Percentiles rank a stretch among this genome's conserved stretches.
Evolutionary conservation across 148 eudicot genomes (phyloP).

Genomic region (Gaultheria prostrata): DNA sequence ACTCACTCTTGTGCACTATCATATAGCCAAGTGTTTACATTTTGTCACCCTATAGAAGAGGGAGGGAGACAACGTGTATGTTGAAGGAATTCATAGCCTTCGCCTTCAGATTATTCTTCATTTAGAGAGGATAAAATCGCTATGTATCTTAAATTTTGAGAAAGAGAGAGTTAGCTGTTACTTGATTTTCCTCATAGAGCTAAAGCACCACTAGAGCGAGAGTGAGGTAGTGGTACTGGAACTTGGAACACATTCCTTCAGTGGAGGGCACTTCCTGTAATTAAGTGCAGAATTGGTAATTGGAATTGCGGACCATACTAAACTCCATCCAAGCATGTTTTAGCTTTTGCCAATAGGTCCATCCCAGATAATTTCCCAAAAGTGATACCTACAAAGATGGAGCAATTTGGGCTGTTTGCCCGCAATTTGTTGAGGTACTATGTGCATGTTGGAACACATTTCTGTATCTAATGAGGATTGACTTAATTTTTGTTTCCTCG

Average conservation of each 20-base stretch:
- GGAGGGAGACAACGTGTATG: background rate
- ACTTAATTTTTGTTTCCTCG: background rate
- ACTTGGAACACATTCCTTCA: background rate
- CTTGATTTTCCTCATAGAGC: background rate
- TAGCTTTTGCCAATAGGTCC: slow-evolving; percentile 1
- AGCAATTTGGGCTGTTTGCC: background rate
- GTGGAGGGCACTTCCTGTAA: background rate
- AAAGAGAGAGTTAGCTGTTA: background rate
- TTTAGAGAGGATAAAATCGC: background rate
- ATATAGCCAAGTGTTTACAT: background rate
- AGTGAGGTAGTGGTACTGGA: background rate
- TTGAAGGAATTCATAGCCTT: background rate
- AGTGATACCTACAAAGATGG: background rate
- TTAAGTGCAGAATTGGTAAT: background rate
- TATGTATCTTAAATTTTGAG: background rate
- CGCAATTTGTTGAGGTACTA: background rate
- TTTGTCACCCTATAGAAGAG: background rate
- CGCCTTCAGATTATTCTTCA: background rate
- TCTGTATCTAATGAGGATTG: background rate
- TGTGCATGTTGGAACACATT: background rate
- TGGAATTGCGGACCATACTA: background rate
- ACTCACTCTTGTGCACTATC: background rate
- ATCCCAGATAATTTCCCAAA: background rate
- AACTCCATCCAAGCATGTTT: background rate
- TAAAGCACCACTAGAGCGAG: background rate